These are phyloP conservation scores for Pythium graminicola DNA, from an alignment of 352 stramenopile genomes.

Conservation along the genomic window DNA sequence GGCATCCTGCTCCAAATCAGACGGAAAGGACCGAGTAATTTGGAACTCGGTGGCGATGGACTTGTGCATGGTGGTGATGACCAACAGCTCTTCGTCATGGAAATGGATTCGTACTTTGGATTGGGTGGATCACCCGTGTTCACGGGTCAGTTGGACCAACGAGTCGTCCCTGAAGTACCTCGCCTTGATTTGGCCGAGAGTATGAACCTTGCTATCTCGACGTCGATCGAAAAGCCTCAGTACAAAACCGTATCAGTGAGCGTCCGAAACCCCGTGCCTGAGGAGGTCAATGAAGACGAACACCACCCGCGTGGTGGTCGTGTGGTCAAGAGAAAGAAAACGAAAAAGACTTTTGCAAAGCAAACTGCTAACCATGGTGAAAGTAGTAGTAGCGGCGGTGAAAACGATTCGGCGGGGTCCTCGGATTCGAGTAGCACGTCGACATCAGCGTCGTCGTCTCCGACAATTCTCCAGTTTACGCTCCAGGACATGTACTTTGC, in stretches of 20 bases:
- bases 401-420: slow-evolving; percentile 1
- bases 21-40: slow-evolving; percentile 52
- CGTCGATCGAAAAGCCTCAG: slow-evolving; percentile 37
- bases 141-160: slow-evolving; percentile 34
- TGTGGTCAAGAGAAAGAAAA: slow-evolving; percentile 15
- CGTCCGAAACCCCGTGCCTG: not conserved
- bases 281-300: slow-evolving; percentile 14
- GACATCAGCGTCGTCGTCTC: slow-evolving; percentile 24
- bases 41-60: slow-evolving; percentile 27
- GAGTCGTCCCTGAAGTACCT: slow-evolving; percentile 37
- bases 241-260: slow-evolving; percentile 14
- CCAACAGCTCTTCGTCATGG: slow-evolving; percentile 74
- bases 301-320: slow-evolving; percentile 4
- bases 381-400: not conserved
- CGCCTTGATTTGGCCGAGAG: slow-evolving; percentile 56
- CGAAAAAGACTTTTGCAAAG: slow-evolving; percentile 17
- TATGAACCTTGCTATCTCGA: slow-evolving; percentile 78
- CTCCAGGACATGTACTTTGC: slow-evolving; percentile 81
- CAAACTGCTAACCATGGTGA: not conserved
- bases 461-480: slow-evolving; percentile 59
- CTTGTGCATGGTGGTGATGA: slow-evolving; percentile 49
- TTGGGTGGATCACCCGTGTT: slow-evolving; percentile 76
- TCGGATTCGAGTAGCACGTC: slow-evolving; percentile 17
- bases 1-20: slow-evolving; percentile 66
- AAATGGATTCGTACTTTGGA: slow-evolving; percentile 85